These are phyloP conservation scores for Cyberlindnera americana DNA, from an alignment of 805 yeast genomes.

Conservation along the genomic window DNA sequence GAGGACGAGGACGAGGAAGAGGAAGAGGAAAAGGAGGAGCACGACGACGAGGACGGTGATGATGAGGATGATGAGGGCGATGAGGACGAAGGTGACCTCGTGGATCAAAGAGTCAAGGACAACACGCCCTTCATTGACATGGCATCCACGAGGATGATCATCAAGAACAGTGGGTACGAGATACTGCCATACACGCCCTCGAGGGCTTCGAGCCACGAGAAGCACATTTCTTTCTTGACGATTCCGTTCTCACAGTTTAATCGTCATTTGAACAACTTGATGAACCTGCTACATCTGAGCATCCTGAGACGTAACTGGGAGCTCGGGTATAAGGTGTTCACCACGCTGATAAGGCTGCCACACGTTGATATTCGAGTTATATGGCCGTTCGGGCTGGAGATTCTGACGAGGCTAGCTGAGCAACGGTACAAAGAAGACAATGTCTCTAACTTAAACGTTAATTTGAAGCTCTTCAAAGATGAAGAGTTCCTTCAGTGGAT, in stretches of 20 bases:
- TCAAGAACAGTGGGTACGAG: slow-evolving; percentile 14
- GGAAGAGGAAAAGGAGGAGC: not conserved
- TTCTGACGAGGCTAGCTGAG: slow-evolving; percentile 32
- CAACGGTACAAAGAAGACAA: slow-evolving; percentile 7
- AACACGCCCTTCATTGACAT: not conserved
- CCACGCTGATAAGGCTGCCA: slow-evolving; percentile 45
- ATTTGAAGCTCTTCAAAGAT: slow-evolving; percentile 16
- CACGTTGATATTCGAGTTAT: slow-evolving; percentile 49
- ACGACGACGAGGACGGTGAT: not conserved
- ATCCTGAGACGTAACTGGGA: slow-evolving; percentile 51
- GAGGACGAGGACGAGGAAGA: not conserved
- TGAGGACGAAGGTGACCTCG: slow-evolving; percentile 2
- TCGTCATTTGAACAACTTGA: slow-evolving; percentile 12
- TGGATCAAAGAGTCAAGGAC: slow-evolving; percentile 1
- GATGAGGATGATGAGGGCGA: slow-evolving; percentile 18
- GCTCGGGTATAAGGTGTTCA: slow-evolving; percentile 49
- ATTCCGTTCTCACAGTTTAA: slow-evolving; percentile 4
- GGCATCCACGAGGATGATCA: not conserved
- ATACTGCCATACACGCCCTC: slow-evolving; percentile 11
- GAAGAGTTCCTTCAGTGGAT: slow-evolving; percentile 27
- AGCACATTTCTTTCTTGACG: not conserved
- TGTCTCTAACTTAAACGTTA: slow-evolving; percentile 13
- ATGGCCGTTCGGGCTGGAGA: slow-evolving; percentile 65
- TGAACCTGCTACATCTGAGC: slow-evolving; percentile 39
- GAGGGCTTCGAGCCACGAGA: not conserved